phyloP scores from a whole-genome alignment of 495 filamentous ascomycete genomes.

The Neurospora sp. region DNA sequence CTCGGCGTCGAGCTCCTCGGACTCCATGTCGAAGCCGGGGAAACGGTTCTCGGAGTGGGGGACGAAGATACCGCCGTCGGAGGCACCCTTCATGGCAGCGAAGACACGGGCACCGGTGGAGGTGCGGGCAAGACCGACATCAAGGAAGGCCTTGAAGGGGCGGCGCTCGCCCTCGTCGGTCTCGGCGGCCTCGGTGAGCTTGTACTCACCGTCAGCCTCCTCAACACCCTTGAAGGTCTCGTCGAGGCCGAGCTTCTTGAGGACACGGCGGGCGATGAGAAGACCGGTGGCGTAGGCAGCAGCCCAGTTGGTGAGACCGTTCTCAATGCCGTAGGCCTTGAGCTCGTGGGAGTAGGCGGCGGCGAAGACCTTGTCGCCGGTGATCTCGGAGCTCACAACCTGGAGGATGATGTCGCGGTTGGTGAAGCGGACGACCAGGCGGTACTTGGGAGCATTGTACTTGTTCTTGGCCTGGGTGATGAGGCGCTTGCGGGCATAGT shows the following conservation, averaged over 20 bases:
- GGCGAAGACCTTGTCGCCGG: constrained; percentile 90
- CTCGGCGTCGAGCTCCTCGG: constrained; percentile 93
- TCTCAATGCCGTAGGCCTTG: constrained; percentile 88
- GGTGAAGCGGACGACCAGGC: constrained; percentile 99
- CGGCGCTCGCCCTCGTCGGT: constrained; percentile 76
- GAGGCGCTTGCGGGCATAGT: constrained; percentile 98
- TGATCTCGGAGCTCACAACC: constrained; percentile 93
- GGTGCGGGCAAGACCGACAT: constrained; percentile 93
- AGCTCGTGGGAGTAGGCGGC: constrained; percentile 97
- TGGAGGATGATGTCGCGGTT: constrained; percentile 98
- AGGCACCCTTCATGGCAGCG: constrained; percentile 99
- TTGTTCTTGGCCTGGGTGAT: constrained; percentile 99
- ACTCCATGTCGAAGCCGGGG: constrained; percentile 95
- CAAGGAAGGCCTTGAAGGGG: constrained; percentile 97
- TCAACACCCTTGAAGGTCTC: constrained; percentile 87
- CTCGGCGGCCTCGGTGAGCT: constrained; percentile 84
- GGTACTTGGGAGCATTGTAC: constrained; percentile 99
- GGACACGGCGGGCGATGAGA: constrained; percentile 88
- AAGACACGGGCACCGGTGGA: constrained; percentile 98
- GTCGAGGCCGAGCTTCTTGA: constrained; percentile 91
- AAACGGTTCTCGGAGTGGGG: constrained; percentile 99
- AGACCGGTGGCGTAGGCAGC: constrained; percentile 95
- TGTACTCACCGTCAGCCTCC: constrained; percentile 91
- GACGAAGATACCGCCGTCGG: constrained; percentile 91
- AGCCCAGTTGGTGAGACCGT: constrained; percentile 99